Percentiles rank a stretch among this genome's conserved stretches.
phyloP scores from a whole-genome alignment of 108 stramenopile genomes.

The Skeletonema grethae region DNA sequence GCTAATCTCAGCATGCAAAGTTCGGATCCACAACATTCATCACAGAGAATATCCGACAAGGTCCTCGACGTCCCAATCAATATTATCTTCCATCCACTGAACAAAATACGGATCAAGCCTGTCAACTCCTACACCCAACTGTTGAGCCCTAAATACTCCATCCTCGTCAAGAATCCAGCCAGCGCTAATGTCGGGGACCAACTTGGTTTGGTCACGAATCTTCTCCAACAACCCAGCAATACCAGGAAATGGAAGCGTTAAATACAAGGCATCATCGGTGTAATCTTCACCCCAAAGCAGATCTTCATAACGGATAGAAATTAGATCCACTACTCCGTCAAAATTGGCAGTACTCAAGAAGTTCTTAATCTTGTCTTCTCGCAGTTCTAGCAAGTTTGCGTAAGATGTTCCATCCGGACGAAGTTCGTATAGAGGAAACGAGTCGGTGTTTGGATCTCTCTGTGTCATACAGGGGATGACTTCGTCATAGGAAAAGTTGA shows the following conservation, averaged over 20 bases:
- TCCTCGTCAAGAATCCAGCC: constrained; percentile 40
- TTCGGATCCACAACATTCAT: not conserved
- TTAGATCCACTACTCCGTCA: constrained; percentile 32
- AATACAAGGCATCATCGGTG: constrained; percentile 22
- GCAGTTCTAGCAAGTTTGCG: constrained; percentile 43
- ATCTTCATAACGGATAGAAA: constrained; percentile 52
- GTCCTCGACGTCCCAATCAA: constrained; percentile 61
- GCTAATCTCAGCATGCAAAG: too few species aligned
- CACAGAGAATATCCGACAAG: constrained; percentile 48
- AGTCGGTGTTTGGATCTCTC: constrained; percentile 36
- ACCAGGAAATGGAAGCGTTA: constrained; percentile 37
- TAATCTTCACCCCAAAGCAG: constrained; percentile 37
- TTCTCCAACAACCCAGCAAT: constrained; percentile 41
- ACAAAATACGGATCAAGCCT: constrained; percentile 50
- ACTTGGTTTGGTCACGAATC: constrained; percentile 48
- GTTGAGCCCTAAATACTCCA: constrained; percentile 26
- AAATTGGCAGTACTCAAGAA: constrained; percentile 35
- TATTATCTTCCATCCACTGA: constrained; percentile 57
- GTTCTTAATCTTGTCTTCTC: constrained; percentile 63
- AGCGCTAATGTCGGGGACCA: constrained; percentile 41
- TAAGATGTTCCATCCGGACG: constrained; percentile 26
- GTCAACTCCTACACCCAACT: constrained; percentile 15
- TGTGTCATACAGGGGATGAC: constrained; percentile 44
- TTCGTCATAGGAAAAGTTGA: constrained; percentile 46
- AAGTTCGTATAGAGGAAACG: constrained; percentile 51